Evolutionary conservation across 1,284 basidiomycete genomes (phyloP).

Genomic region (Austroboletus novae-zelandiae): DNA sequence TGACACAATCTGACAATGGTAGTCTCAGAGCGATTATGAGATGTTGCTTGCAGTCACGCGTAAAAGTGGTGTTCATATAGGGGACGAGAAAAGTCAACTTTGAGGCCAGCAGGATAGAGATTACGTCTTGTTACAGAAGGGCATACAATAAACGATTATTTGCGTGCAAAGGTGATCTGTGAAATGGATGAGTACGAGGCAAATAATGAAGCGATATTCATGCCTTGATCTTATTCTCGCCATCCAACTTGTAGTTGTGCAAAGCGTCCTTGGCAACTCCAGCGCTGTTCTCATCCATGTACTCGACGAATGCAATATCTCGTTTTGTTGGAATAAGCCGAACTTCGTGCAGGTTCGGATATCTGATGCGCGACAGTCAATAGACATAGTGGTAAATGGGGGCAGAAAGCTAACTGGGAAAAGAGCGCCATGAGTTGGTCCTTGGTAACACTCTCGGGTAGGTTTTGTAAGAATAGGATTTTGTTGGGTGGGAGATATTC

Average conservation of each 20-base stretch:
- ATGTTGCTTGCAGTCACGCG: constrained; percentile 28
- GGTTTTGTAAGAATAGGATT: constrained; percentile 96
- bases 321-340: constrained; percentile 95
- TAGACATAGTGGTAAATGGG: background rate
- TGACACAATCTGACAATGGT: constrained; percentile 5
- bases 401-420: constrained; percentile 64
- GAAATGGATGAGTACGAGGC: constrained; percentile 8
- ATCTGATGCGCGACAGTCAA: constrained; percentile 46
- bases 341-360: constrained; percentile 91
- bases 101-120: constrained; percentile 12
- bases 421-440: constrained; percentile 88
- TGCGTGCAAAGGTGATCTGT: constrained; percentile 63
- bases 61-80: constrained; percentile 23
- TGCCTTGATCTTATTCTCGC: constrained; percentile 96
- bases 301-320: constrained; percentile 97
- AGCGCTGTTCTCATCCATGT: constrained; percentile 86
- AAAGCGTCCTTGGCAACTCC: constrained; percentile 89
- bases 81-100: constrained; percentile 7
- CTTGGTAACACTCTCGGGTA: constrained; percentile 88
- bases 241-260: constrained; percentile 95
- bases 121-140: constrained; percentile 31
- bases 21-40: constrained; percentile 21
- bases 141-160: constrained; percentile 38
- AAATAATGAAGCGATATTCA: constrained; percentile 6
- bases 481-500: constrained; percentile 99